phyloP scores from a whole-genome alignment of 495 filamentous ascomycete species.

The Clohesyomyces aquaticus region DNA sequence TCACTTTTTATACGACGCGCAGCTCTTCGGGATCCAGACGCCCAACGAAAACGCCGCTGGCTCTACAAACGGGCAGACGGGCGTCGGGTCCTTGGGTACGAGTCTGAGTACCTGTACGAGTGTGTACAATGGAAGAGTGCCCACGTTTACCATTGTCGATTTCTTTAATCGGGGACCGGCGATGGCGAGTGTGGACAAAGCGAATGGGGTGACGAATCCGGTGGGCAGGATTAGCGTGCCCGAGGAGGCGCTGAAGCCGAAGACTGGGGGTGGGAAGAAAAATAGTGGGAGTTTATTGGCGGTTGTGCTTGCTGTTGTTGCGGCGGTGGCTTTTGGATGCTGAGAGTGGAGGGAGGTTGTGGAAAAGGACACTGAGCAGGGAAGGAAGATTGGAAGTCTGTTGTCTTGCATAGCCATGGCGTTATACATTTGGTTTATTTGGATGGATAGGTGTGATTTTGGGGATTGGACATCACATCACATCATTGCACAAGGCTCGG shows the following conservation, averaged over 20 bases:
- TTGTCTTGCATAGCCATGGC: slow-evolving; percentile 5
- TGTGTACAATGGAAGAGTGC: slow-evolving; percentile 41
- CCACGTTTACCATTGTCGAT: slow-evolving; percentile 45
- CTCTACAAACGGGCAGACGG: slow-evolving; percentile 39
- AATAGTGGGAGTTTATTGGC: slow-evolving; percentile 21
- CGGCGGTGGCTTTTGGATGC: slow-evolving; percentile 24
- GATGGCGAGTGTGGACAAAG: slow-evolving; percentile 42
- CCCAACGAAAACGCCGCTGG: slow-evolving; percentile 40
- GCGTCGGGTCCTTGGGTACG: slow-evolving; percentile 40
- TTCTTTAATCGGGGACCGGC: slow-evolving; percentile 48
- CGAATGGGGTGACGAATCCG: slow-evolving; percentile 43
- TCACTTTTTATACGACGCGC: slow-evolving; percentile 44
- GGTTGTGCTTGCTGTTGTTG: slow-evolving; percentile 31
- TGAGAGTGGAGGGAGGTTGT: too few relatives aligned
- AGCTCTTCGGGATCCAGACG: slow-evolving; percentile 41
- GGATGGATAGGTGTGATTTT: slow-evolving; percentile 2
- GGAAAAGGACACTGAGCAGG: not conserved
- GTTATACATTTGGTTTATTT: slow-evolving; percentile 10
- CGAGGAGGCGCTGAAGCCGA: slow-evolving; percentile 9
- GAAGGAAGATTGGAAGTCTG: not conserved
- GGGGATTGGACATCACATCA: not conserved
- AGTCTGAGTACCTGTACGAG: slow-evolving; percentile 35
- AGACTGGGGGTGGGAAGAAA: not conserved
- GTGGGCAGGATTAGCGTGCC: slow-evolving; percentile 34
- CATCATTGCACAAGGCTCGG: not conserved